Base-by-base conservation (phyloP, 2,329 filamentous ascomycete species). In the Exophiala bonariae region DNA sequence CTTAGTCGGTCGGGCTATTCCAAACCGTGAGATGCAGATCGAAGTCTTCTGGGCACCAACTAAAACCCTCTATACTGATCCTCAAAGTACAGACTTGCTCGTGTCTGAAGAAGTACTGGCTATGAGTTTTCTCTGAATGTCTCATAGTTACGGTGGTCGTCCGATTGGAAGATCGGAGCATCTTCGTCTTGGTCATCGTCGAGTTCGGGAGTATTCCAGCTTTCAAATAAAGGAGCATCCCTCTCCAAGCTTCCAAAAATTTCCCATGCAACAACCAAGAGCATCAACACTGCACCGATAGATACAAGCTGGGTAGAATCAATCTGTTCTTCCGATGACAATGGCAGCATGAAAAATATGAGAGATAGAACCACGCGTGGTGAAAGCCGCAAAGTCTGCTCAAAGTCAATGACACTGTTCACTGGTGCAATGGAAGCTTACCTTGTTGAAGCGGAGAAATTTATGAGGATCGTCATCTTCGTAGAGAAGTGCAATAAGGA, bases 261-360 rank as follows among this genome's bases (percentile, higher is more conserved):
- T 30, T 41, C 39, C 39, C 39, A 41, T 31, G 23, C 14, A 14
- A 41, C 28, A 32, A 17, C 23, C 19, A 32, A 6, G 17, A 9
- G 14, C 14, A n/a, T 32, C 35, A 57, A 1, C 65, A 63, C 70
- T 72, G 44, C 74, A 32, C 74, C 61, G 6, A 73, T 63, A 3
- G 65, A 67, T 56, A 76, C 63, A 23, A 74, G 65, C 19, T 63
- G 51, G 0, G 72, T 70, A 14, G 64, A 52, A 33, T 54, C 61
- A 41, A 68, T 46, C 10, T 54, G 41, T 4, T 35, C 20, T 23
- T 52, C 45, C 16, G 49, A 41, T 16, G 47, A 23, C 23, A 47
- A 16, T 14, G 49, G 49, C 9, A 52, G 28, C 6, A 52, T 11
- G 10, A 44, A n/a, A 13, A 52, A 44, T 7, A 46, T 35, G 30